Evolutionary conservation across 768 basidiomycete genomes (phyloP).

Genomic region (Chlorophyllum brunneum): DNA sequence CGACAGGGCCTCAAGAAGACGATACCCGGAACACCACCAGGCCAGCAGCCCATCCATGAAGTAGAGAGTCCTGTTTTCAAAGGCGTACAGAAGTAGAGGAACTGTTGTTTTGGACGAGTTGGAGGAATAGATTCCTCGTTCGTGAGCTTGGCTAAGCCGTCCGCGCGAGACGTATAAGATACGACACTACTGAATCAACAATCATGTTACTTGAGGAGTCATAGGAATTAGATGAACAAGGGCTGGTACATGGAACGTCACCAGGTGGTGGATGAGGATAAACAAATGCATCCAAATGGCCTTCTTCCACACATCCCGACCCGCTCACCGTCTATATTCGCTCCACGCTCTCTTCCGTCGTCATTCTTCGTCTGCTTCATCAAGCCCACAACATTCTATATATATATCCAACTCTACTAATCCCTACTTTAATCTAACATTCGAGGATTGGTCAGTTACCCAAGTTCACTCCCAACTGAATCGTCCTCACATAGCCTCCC

Average conservation of each 20-base stretch:
- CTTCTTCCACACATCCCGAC: slow-evolving; percentile 12
- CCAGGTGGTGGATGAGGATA: not conserved
- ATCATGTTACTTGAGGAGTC: too few species aligned
- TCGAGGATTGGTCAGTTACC: slow-evolving; percentile 80
- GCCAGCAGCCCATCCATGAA: slow-evolving; percentile 84
- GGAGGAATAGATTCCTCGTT: slow-evolving; percentile 4
- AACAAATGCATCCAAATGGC: slow-evolving; percentile 11
- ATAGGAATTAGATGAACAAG: too few species aligned
- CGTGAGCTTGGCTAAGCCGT: not conserved
- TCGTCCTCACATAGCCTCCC: not conserved
- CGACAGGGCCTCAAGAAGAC: slow-evolving; percentile 82
- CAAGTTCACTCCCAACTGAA: not conserved
- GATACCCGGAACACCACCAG: slow-evolving; percentile 85
- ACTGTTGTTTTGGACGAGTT: not conserved
- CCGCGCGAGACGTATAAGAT: too few species aligned
- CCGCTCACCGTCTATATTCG: slow-evolving; percentile 13
- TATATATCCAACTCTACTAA: slow-evolving; percentile 75
- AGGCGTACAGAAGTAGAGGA: slow-evolving; percentile 71
- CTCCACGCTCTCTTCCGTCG: slow-evolving; percentile 8
- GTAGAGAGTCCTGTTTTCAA: slow-evolving; percentile 81
- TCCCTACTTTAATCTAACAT: slow-evolving; percentile 86
- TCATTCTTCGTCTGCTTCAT: slow-evolving; percentile 15
- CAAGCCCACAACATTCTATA: slow-evolving; percentile 44
- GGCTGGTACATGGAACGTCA: too few species aligned
- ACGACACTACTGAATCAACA: too few species aligned